A percentile compares a stretch with the other conserved stretches of the same genome.
These are phyloP conservation scores for Pythium sukuiense DNA, from an alignment of 352 stramenopile genomes.

Conservation along the genomic window DNA sequence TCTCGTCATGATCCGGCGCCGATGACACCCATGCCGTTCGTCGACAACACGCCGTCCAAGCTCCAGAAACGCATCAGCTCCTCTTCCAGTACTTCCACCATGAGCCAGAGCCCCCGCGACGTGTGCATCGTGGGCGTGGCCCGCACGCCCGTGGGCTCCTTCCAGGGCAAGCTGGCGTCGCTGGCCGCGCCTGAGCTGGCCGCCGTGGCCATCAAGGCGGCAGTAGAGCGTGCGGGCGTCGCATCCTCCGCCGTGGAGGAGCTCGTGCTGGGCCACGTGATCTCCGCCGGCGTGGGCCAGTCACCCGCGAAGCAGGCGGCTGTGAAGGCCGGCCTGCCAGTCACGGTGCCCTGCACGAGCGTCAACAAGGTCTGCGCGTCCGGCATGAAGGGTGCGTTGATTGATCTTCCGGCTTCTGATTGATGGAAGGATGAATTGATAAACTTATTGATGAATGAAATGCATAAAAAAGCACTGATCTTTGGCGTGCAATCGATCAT, in stretches of 20 bases:
- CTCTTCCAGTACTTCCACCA: conserved; percentile 16
- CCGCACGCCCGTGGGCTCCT: conserved; percentile 93
- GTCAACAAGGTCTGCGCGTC: conserved; percentile 98
- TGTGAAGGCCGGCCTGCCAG: conserved; percentile 64
- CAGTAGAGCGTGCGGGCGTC: conserved; percentile 51
- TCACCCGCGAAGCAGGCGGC: conserved; percentile 92
- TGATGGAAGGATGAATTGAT: not conserved
- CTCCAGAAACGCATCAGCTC: not conserved
- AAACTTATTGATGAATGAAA: not conserved
- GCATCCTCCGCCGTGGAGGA: conserved; percentile 82
- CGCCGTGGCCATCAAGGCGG: conserved; percentile 73
- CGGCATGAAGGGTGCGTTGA: conserved; percentile 82
- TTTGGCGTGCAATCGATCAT: conserved; percentile 88
- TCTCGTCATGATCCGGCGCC: conserved; percentile 5
- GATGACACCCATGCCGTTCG: conserved; percentile 8
- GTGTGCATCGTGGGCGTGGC: conserved; percentile 93
- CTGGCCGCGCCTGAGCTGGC: conserved; percentile 91
- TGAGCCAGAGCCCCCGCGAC: conserved; percentile 35
- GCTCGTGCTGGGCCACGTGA: conserved; percentile 94
- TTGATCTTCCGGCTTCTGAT: not conserved
- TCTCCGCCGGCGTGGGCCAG: conserved; percentile 94
- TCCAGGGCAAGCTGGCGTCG: conserved; percentile 84
- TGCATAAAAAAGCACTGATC: conserved; percentile 48
- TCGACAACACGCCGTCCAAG: conserved; percentile 15
- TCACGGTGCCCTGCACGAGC: conserved; percentile 90